A percentile compares a stretch with the other conserved stretches of the same genome.
phyloP scores from a whole-genome alignment of 1,139 yeast genomes.

The Yamadazyma triangularis region DNA sequence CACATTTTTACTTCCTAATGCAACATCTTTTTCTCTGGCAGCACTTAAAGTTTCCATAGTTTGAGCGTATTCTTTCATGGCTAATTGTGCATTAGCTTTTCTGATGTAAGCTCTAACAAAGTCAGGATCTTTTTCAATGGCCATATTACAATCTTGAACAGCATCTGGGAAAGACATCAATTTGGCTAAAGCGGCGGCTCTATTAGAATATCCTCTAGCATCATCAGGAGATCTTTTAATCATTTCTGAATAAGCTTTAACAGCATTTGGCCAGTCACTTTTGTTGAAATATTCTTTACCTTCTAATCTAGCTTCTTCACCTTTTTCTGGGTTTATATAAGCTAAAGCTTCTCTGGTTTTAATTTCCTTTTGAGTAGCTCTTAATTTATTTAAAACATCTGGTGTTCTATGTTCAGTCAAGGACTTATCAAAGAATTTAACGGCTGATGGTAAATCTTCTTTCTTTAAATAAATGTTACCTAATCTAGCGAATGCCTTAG shows the following conservation, averaged over 20 bases:
- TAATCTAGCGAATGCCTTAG: constrained; percentile 89
- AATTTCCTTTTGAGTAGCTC: constrained; percentile 81
- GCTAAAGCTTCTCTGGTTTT: constrained; percentile 73
- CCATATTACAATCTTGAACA: constrained; percentile 83
- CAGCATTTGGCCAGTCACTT: constrained; percentile 97
- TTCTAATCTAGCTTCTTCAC: constrained; percentile 89
- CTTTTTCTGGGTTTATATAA: constrained; percentile 85
- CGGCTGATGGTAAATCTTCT: constrained; percentile 70
- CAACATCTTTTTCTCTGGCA: constrained; percentile 74
- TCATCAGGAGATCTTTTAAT: constrained; percentile 93
- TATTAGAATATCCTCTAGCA: constrained; percentile 94
- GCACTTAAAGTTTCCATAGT: constrained; percentile 77
- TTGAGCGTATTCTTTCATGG: constrained; percentile 80
- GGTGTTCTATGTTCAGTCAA: constrained; percentile 98
- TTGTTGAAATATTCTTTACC: constrained; percentile 88
- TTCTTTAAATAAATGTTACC: constrained; percentile 79
- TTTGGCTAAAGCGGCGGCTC: constrained; percentile 96
- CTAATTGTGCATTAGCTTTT: constrained; percentile 92
- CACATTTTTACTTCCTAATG: constrained; percentile 54
- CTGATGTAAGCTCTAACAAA: constrained; percentile 95
- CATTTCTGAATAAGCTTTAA: constrained; percentile 92
- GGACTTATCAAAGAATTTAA: constrained; percentile 79
- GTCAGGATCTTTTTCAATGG: constrained; percentile 80
- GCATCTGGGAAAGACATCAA: constrained; percentile 98
- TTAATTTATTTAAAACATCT: constrained; percentile 81